Base-by-base conservation (phyloP, 2,329 filamentous ascomycete genomes). In the Pleoardoris graminearum region DNA sequence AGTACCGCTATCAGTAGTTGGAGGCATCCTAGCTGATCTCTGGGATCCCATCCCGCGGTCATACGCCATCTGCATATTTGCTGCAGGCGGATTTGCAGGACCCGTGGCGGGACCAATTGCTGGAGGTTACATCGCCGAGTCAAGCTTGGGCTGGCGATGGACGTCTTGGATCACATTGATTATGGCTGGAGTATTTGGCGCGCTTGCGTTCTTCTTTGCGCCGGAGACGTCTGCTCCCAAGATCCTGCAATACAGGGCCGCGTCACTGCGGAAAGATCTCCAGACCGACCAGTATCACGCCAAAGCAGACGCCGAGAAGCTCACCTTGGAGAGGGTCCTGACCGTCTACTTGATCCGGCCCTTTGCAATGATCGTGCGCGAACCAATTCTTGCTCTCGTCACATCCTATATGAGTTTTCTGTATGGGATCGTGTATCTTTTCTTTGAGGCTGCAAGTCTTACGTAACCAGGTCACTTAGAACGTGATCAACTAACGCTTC, bases 321-420 rank as follows among this genome's bases (percentile, higher is more conserved):
- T 89, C 5, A 84, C 77, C 12, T 51, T 88, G 32, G 70, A 72
- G 14, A 84, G 88, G 53, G 77, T 90, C 8, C 77, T 80, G 2
- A 75, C 81, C 25, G 89, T 89, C 61, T 90, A 89, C 61, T 76
- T 89, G 3, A 66, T 89, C 23, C 80, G 86, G 0, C 88, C 88
- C 0, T 81, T 90, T 27, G 81, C 86, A 59, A 79, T 91, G 33
- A 77, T 91, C 4, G 68, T 76, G 32, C 60, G 70, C 19, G 68
- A 72, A 36, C 69, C 69, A 0, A 71, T 72, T 21, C 48, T 72
- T 14, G 68, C 67, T 1, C 62, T 71, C 12, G 78, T 90, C 14
- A 85, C 86, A 0, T 66, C 89, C 0, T 90, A 90, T 64, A 85
- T 86, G 33, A 85, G 81, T 47, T 89, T 90, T 67, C 80, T 82